Base-by-base conservation (phyloP, 106 monocot species). In the Acorus calamus region DNA sequence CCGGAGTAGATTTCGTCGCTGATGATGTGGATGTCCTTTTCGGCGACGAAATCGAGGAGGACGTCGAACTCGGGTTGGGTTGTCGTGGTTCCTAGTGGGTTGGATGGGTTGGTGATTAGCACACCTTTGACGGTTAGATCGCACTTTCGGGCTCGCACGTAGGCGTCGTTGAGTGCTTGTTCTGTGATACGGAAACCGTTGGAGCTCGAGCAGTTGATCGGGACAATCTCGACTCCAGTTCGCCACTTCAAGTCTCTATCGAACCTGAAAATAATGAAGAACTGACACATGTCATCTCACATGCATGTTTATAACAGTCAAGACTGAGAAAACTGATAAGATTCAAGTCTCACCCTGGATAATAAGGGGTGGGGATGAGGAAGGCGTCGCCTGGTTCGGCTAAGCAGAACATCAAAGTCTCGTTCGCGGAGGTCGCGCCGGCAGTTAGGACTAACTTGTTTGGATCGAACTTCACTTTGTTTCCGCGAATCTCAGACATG, bases 331-430 rank as follows among this genome's bases (percentile, higher is more conserved):
- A 2, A 14, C 43, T 55, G 42, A 42, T 44, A 4, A 60, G 41
- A 48, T 55, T n/a, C 11, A 51, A 53, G 52, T 45, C 65, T n/a
- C 69, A 84, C 83, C 93, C 93, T 42, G 88, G 85, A 67, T 89
- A 88, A 52, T 93, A 89, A 2, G 88, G 88, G n/a, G 88, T 83
- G 0, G 88, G 93, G 42, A 93, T 44, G 54, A 93, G 93, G 49
- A 93, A 86, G 1, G 76, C 88, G 3, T 93, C 85, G 0, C 88
- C 93, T 0, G 78, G 81, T 9, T 93, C 74, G 9, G 85, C 73
- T 11, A 93, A 76, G 72, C 88, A 93, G 66, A 93, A 93, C 74
- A 83, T 83, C 45, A 93, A 69, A 7, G 65, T 79, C 66, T 93
- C 93, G 43, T 88, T 88, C 1, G 85, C 93, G 8, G 85, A 80